Evolutionary conservation across 1,284 basidiomycete genomes (phyloP), one percentile per base, ranked within the genome.

Genomic region (Limonomyces culmigenus): DNA sequence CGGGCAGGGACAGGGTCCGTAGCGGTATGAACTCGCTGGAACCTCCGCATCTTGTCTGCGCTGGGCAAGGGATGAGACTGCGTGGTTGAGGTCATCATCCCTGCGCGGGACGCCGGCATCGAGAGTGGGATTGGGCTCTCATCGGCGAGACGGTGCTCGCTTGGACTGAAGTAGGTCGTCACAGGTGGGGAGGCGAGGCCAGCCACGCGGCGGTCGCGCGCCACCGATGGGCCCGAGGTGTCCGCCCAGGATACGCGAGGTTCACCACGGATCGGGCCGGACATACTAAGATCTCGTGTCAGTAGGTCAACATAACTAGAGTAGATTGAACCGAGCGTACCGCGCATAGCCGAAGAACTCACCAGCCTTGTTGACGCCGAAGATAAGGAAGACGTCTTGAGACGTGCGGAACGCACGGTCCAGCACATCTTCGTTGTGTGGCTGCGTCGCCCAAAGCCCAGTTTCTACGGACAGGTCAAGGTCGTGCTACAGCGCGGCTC

Each of bases 341-440:
- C 67, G 74, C 16, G 84, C 86, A 47, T 84, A 89, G 19, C 88
- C 87, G 47, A 81, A 91, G 48, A 92, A 92, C 51, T 84, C 80
- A 16, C 86, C 80, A 36, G 84, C 86, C 53, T 83, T 84, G 57
- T 96, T 96, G 18, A 87, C 91, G 31, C 88, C 74, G 48, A 95
- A 95, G 44, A 96, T 77, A 32, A 96, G 67, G 47, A 69, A 81
- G 3, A 95, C 91, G 13, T 87, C 76, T 46, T 73, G 68, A 45
- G 83, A 84, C 5, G 86, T 93, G 25, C 88, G 72, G 55, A 68
- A 96, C 0, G 92, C 91, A 52, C 89, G 87, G 46, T 96, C 88
- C 19, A 91, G 60, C 31, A 87, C 72, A 3, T 69, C 68, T 54
- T 96, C 91, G 48, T 96, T 97, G 58, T 97, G 92, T 40, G 68